Evolutionary conservation across 75 land plant species (phyloP).

Genomic region (Chamaecyparis obtusa): DNA sequence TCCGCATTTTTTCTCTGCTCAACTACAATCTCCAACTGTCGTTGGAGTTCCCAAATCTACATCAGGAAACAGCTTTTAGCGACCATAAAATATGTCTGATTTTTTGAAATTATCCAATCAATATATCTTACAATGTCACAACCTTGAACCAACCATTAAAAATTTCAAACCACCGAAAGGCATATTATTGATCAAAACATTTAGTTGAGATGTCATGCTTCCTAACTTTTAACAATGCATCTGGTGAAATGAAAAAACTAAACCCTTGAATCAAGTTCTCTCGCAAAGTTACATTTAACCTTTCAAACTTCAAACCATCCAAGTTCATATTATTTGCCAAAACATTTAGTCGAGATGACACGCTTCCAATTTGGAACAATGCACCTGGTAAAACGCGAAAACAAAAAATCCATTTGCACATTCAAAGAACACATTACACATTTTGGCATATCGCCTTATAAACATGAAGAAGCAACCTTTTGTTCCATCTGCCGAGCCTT

Average conservation of each 20-base stretch:
- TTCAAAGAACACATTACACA: not conserved
- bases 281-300: not conserved
- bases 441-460: not conserved
- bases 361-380: not conserved
- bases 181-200: not conserved
- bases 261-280: not conserved
- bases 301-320: not conserved
- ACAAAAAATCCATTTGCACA: not conserved
- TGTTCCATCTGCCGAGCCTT: slow-evolving; percentile 66
- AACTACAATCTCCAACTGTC: slow-evolving; percentile 52
- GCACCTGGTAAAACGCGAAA: not conserved
- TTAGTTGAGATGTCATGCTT: not conserved
- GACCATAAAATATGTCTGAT: not conserved
- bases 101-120: not conserved
- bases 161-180: not conserved
- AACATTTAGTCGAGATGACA: not conserved
- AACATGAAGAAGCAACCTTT: slow-evolving; percentile 37
- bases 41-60: slow-evolving; percentile 79
- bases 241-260: not conserved
- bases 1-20: slow-evolving; percentile 72
- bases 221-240: too few relatives aligned
- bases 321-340: not conserved
- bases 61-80: not conserved
- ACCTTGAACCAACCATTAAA: not conserved
- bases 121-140: not conserved